These are phyloP conservation scores for Sporopachydermia lactativora DNA, from an alignment of 805 yeast species.

Conservation along the genomic window DNA sequence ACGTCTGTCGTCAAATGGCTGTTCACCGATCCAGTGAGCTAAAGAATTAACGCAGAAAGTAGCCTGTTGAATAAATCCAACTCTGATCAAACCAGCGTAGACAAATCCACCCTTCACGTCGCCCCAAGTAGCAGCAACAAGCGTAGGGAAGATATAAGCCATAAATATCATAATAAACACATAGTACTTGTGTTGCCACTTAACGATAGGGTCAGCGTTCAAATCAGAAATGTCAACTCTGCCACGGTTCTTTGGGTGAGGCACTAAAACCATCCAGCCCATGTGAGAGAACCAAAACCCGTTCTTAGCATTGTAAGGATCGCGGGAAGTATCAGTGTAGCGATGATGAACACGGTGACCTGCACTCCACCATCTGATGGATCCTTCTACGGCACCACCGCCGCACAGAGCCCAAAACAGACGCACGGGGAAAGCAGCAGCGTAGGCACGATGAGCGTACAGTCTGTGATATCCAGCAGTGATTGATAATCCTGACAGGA, in stretches of 20 bases:
- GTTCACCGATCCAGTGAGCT: slow-evolving; percentile 66
- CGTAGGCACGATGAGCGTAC: slow-evolving; percentile 51
- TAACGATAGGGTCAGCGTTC: slow-evolving; percentile 38
- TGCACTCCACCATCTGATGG: slow-evolving; percentile 66
- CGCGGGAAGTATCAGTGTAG: slow-evolving; percentile 75
- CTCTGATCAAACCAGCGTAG: slow-evolving; percentile 66
- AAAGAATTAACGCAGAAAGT: slow-evolving; percentile 66
- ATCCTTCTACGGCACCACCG: slow-evolving; percentile 62
- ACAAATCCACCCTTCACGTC: slow-evolving; percentile 66
- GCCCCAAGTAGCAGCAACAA: slow-evolving; percentile 57
- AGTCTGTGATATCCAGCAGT: slow-evolving; percentile 78
- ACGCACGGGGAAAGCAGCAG: slow-evolving; percentile 30
- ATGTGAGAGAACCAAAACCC: slow-evolving; percentile 76
- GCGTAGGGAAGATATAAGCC: slow-evolving; percentile 48
- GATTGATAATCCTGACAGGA: slow-evolving; percentile 51
- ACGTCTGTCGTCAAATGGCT: slow-evolving; percentile 61
- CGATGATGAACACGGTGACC: slow-evolving; percentile 87
- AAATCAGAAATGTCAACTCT: slow-evolving; percentile 57
- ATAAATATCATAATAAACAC: slow-evolving; percentile 33
- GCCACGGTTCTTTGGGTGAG: slow-evolving; percentile 48
- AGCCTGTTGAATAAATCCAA: slow-evolving; percentile 65
- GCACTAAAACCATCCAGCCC: slow-evolving; percentile 74
- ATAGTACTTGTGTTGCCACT: slow-evolving; percentile 66
- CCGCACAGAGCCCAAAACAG: slow-evolving; percentile 45
- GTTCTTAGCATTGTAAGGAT: slow-evolving; percentile 73